Conservation (phyloP, 306 rosid genomes). For the Cercis canadensis region DNA sequence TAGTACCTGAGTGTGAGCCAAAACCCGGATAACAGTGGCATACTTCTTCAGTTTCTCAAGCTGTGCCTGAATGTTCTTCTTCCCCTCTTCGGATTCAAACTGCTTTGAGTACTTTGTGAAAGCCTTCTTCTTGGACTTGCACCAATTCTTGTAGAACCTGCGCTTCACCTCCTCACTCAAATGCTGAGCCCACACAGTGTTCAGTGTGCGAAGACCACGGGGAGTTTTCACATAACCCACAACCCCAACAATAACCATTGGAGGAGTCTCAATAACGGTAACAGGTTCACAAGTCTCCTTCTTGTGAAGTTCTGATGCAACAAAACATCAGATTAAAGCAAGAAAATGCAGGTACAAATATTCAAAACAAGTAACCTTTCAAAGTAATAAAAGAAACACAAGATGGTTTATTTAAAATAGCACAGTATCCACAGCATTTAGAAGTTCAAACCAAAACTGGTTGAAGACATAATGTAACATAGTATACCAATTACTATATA, state of each 20-base stretch:
- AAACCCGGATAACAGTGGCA: conserved; percentile 71
- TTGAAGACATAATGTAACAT: too few relatives aligned
- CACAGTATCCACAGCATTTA: not conserved
- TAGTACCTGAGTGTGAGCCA: conserved; percentile 89
- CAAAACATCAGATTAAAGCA: not conserved
- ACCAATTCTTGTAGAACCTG: conserved; percentile 86
- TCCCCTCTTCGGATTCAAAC: conserved; percentile 77
- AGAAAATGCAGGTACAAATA: not conserved
- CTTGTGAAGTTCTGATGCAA: conserved; percentile 77
- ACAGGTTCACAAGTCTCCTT: conserved; percentile 93
- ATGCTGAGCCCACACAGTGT: conserved; percentile 91
- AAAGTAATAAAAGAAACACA: not conserved
- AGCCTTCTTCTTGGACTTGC: conserved; percentile 95
- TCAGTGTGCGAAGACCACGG: conserved; percentile 80
- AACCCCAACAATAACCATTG: conserved; percentile 84
- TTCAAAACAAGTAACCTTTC: too few relatives aligned
- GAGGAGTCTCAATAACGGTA: conserved; percentile 83
- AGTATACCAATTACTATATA: too few relatives aligned
- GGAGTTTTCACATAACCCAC: conserved; percentile 90
- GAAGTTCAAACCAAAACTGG: not conserved
- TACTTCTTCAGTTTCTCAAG: conserved; percentile 80
- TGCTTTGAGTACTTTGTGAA: conserved; percentile 74
- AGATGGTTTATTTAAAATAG: too few relatives aligned
- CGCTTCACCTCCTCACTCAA: conserved; percentile 80
- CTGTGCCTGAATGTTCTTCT: conserved; percentile 65